phyloP scores from a whole-genome alignment of 176 grass and related monocot species.

The Ampelocalamus luodianensis region DNA sequence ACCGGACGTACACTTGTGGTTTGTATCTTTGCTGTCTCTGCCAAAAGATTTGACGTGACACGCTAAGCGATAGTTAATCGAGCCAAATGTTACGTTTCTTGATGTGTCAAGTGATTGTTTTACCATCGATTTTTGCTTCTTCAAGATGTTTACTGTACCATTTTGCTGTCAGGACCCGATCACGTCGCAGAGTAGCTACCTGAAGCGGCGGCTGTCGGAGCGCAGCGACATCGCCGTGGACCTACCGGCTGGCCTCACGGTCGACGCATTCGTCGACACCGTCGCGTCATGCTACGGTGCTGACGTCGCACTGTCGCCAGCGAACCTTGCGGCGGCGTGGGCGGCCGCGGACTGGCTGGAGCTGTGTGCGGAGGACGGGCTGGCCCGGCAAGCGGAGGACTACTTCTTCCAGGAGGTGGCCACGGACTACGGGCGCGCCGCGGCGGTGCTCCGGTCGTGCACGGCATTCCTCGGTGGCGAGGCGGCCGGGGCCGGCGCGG shows the following conservation, averaged over 20 bases:
- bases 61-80: background rate
- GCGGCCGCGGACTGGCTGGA: conserved; percentile 75
- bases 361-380: conserved; percentile 40
- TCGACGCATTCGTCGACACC: conserved; percentile 47
- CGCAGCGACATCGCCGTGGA: conserved; percentile 51
- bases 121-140: background rate
- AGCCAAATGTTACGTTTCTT: background rate
- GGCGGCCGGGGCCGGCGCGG: conserved; percentile 39
- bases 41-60: background rate
- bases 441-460: conserved; percentile 58
- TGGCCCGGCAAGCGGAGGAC: conserved; percentile 56
- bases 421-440: conserved; percentile 49
- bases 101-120: background rate
- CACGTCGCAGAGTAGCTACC: conserved; percentile 64
- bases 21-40: background rate
- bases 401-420: conserved; percentile 88
- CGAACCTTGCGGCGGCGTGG: conserved; percentile 55
- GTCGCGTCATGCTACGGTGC: conserved; percentile 71
- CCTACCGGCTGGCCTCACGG: conserved; percentile 56
- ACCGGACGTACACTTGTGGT: background rate
- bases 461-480: conserved; percentile 53
- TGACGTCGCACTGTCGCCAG: conserved; percentile 43
- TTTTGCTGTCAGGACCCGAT: conserved; percentile 62
- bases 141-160: background rate
- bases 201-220: conserved; percentile 63